Base-by-base conservation (phyloP, 2,329 filamentous ascomycete species). In the Xylaria polymorpha region DNA sequence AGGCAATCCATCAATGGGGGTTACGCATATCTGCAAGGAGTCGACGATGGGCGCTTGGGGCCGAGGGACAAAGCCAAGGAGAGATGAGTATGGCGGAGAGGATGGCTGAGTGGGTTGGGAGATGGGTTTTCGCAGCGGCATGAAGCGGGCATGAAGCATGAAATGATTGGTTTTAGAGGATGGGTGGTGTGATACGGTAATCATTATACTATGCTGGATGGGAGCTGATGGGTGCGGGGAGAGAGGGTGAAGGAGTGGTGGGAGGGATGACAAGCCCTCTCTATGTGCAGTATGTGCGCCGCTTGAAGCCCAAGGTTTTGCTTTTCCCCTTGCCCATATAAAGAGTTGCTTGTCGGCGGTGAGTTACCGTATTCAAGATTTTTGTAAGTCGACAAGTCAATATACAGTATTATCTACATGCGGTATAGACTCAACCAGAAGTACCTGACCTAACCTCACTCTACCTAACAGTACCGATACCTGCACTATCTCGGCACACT, bases 1-100 rank as follows among this genome's bases (percentile, higher is more conserved):
- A 15, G 25, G 3, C 22, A 53, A 61, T 44, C 46, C 4, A 43
- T 29, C 20, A 55, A 29, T 66, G 58, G 61, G 66, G 61, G 68
- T 67, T 58, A 25, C 55, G 51, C 67, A 57, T 57, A 57, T 41
- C 61, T 70, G 65, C 67, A 70, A 25, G 64, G 61, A 60, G 61
- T 55, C 37, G 59, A 50, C n/a, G 46, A 56, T 39, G 66, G 69
- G 69, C 67, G 71, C 67, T 70, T 71, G 58, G 59, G 61, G 55
- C 60, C 61, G 70, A 61, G 66, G 51, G 57, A 37, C 29, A 41
- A 9, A 69, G 46, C 32, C 50, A 57, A 35, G n/a, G 46, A 50
- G 62, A 57, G 48, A 37, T 12, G 58, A 29, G 44, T 20, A 43
- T 39, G 56, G 44, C 37, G 25, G 20, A 22, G 37, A 18, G 55